Evolutionary conservation across 2,329 filamentous ascomycete genomes (phyloP), one percentile per base, ranked within the genome.

Genomic region (Ophiostoma piceae): DNA sequence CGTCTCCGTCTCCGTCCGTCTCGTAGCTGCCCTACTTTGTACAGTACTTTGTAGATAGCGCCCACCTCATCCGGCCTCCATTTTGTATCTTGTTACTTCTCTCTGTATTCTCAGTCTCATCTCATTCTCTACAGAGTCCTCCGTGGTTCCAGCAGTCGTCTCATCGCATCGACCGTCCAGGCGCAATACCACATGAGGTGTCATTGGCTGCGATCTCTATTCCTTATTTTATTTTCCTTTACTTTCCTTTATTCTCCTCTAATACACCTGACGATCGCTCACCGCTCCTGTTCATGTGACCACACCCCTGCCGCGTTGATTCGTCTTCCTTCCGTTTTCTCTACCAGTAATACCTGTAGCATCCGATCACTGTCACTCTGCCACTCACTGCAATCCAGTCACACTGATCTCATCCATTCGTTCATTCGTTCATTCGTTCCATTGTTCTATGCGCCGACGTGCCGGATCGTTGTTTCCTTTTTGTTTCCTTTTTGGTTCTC

Each of bases 71-170:
- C 26, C 26, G 26, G 26, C 26, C 26, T 29, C 2, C 26, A 29
- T 29, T 29, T 29, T 37, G 35, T 37, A 37, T 35, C 68, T 57
- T 65, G 2, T 1, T 29, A n/a, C 60, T 67, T 68, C 65, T 68
- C 70, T 69, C 68, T 69, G 70, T 29, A 29, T 71, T 71, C 71
- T 70, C 71, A 69, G 66, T 37, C 66, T 29, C 62, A 47, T 47
- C n/a, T 39, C 37, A n/a, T 29, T 16, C 35, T 29, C 26, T 29
- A 37, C 35, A 37, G 6, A 37, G 35, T 60, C 1, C 26, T 60
- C 54, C 16, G 16, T 67, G 26, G 26, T 29, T 29, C 26, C 26
- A 29, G 26, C 26, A 29, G 26, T 47, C 41, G 41, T 47, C 41
- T 47, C 41, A 47, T 47, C 41, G 41, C 41, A 47, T 47, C 41